Evolutionary conservation across 805 yeast species (phyloP), one percentile per base, ranked within the genome.

Genomic region (Pichia cephalocereana): DNA sequence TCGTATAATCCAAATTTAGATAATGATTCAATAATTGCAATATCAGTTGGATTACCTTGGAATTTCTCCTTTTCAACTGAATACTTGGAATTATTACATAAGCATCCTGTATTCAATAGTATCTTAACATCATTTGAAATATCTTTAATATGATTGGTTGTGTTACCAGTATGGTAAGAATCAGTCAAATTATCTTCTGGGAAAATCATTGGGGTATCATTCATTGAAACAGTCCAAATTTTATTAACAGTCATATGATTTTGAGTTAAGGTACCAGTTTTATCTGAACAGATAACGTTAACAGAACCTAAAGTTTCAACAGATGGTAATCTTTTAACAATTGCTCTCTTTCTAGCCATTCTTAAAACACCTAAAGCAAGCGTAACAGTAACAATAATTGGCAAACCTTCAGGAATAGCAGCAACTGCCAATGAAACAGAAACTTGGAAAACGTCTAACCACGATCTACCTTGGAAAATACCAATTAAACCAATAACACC

Each of bases 361-460:
- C 98, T 76, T 56, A 93, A 72, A 41, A 93, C 99, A 44, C 99
- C 99, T 23, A 93, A 72, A 0, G 99, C 99, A 53, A 93, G 72
- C 0, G 99, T 93, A 10, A 93, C 99, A 7, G 99, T 91, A 39
- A 93, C 99, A 64, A 93, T 93, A 59, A 93, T 93, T 0, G 99
- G 99, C 56, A 93, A 76, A 47, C 99, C 99, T 67, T 93, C 99
- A 6, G 99, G 99, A 57, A 93, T 93, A 4, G 99, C 99, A 45
- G 99, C 99, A 18, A 93, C 99, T 3, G 99, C 99, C 53, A 93
- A 73, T 2, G 97, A 89, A 10, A 93, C 99, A 1, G 96, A 87
- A 50, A 93, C 89, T 65, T 91, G 96, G 69, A 93, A 91, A 97
- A 95, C 93, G 54, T 93, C 98, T 49, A 93, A 75, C 96, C 97